Evolutionary conservation across 73 alveolate species (phyloP), one percentile per base, ranked within the genome.

Genomic region (Stentor roeselii): DNA sequence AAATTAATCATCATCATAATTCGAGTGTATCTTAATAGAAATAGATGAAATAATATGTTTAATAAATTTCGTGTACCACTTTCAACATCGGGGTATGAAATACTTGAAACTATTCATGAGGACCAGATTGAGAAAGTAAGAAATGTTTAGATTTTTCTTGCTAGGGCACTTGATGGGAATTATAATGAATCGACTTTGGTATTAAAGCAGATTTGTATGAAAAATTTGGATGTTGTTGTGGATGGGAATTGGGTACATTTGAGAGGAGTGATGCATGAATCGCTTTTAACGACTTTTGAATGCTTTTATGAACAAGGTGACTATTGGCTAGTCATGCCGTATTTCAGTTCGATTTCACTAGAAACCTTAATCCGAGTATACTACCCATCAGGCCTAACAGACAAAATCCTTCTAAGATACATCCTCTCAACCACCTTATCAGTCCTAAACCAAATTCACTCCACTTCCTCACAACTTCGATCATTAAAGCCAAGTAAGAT

Each of bases 251-350:
- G 6, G 21, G 30, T 50, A 11, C 67, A 50, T 50, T 21, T 50
- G 30, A 50, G 21, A 6, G 67, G 67, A 21, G 21, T 50, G 6
- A 11, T 50, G 30, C 67, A 50, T 50, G 67, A 50, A 50, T 11
- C 6, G 30, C 67, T 50, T 21, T 11, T 50, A 50, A 50, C 67
- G 21, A 50, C 67, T 50, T 50, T 11, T 50, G 67, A 50, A 50
- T 50, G 67, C 67, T 50, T 50, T 21, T 50, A 50, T 50, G 67
- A 50, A 50, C 67, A 50, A 50, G 67, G 67, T 6, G 67, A 50
- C 21, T 21, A 11, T 50, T 50, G 67, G 67, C 6, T 50, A 11
- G 67, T 50, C 6, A 50, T 50, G 67, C 67, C 67, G 21, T 50
- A 50, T 50, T 50, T 50, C 21, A 21, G 21, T 11, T 50, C 67